phyloP scores from a whole-genome alignment of 805 yeast species.

The Wickerhamiella kazuoi region DNA sequence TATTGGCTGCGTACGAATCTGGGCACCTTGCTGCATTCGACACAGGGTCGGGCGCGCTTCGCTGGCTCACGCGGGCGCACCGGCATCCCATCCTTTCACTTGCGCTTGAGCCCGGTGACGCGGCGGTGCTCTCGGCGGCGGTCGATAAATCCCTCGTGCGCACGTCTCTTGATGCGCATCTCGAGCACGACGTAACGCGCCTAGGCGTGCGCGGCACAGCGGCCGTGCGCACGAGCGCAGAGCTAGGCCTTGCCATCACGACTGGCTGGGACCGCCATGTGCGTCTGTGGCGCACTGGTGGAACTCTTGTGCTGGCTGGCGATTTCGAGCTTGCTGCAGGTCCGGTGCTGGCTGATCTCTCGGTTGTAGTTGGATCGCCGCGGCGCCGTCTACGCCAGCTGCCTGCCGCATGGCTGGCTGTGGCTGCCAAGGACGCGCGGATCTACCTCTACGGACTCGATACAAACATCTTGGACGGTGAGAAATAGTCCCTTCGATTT shows the following conservation, averaged over 20 bases:
- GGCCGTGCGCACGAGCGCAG: background rate
- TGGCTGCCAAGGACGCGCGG: slow-evolving; percentile 41
- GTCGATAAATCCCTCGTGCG: slow-evolving; percentile 17
- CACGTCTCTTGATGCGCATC: background rate
- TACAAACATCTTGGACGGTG: no score
- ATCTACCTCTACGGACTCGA: slow-evolving; percentile 25
- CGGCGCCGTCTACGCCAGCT: slow-evolving; percentile 7
- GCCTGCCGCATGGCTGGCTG: slow-evolving; percentile 23
- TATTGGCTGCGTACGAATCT: slow-evolving; percentile 50
- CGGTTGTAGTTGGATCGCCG: background rate
- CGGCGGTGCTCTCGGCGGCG: slow-evolving; percentile 17
- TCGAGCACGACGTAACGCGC: background rate
- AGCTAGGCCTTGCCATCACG: slow-evolving; percentile 9
- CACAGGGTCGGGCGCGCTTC: slow-evolving; percentile 1
- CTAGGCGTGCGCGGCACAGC: background rate
- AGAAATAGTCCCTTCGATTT: no score
- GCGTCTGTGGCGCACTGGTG: slow-evolving; percentile 12
- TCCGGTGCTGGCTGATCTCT: background rate
- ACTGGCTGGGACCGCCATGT: slow-evolving; percentile 28
- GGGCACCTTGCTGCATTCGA: slow-evolving; percentile 34
- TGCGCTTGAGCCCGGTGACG: slow-evolving; percentile 5
- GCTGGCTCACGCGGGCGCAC: slow-evolving; percentile 11
- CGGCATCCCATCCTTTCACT: slow-evolving; percentile 20
- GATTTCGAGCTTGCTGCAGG: background rate
- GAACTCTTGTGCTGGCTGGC: background rate